Conservation (phyloP, 2,329 filamentous ascomycete species). For the Pseudogymnoascus sp. region DNA sequence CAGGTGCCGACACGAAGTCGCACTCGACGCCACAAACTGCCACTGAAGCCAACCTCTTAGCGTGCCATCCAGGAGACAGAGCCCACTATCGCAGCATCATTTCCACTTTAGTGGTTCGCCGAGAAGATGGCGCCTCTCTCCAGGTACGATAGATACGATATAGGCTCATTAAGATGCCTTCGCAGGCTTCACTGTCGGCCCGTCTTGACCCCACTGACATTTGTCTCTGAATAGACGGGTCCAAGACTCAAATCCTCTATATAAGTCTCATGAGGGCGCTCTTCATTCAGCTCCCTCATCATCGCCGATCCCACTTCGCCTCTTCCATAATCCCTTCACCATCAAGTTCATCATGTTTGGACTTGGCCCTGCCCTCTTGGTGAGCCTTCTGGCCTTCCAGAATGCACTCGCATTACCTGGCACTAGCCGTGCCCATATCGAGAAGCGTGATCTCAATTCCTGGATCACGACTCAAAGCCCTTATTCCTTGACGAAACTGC, state of each 20-base stretch:
- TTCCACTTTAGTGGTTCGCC: background rate
- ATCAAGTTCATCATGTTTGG: constrained; percentile 42
- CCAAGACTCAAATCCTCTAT: constrained; percentile 2
- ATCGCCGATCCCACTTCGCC: constrained; percentile 19
- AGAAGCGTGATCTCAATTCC: constrained; percentile 44
- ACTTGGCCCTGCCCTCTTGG: constrained; percentile 43
- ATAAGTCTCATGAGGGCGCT: background rate
- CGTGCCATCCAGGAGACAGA: background rate
- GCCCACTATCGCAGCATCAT: background rate
- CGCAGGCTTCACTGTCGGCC: background rate
- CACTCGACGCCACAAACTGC: background rate
- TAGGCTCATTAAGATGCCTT: background rate
- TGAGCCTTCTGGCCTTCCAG: constrained; percentile 47
- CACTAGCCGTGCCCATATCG: constrained; percentile 29
- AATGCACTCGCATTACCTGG: constrained; percentile 42
- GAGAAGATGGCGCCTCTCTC: background rate
- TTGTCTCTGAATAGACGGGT: constrained; percentile 7
- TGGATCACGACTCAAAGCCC: constrained; percentile 48
- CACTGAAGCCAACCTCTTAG: background rate
- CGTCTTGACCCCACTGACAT: constrained; percentile 3
- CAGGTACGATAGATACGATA: constrained; percentile 4
- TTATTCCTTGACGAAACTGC: constrained; percentile 44
- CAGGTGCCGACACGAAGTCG: background rate
- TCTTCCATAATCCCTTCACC: constrained; percentile 11
- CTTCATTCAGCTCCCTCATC: constrained; percentile 15